Base-by-base conservation (phyloP, 306 rosid species). In the Prosopis cineraria region DNA sequence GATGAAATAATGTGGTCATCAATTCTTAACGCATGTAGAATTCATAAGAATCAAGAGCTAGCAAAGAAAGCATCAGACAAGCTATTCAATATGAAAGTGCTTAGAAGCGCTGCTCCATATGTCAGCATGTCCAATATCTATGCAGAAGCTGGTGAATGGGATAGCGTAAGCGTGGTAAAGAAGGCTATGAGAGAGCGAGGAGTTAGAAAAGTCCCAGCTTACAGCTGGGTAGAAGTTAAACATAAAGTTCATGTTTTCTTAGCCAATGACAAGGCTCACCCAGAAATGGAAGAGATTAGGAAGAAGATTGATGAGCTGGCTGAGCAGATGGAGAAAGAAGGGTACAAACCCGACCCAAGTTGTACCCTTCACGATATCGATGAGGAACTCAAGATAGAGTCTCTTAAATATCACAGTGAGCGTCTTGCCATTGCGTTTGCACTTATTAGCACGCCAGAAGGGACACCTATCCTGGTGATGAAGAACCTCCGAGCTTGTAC, bases 351-450 rank as follows among this genome's bases (percentile, higher is more conserved):
- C 7, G 98, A 95, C 84, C 74, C 89, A 27, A 85, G 90, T 53
- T 92, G 98, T 84, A 85, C 91, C 78, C 95, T 91, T 72, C 98
- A 87, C 81, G 75, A 95, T 29, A 91, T 82, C 70, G 92, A 88
- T 3, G 91, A 92, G 85, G 86, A 87, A 73, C 77, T 81, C 63
- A 92, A 86, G 76, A 71, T 84, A 22, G 93, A 92, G 78, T 95
- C 97, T 30, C 92, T 95, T 6, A 88, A 86, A 80, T 89, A 87
- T 86, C 98, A 89, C 81, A 92, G 97, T 24, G 97, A 92, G 82
- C 90, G 98, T 72, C 87, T 95, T 80, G 97, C 98, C 43, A 95
- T 95, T 81, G 98, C 97, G 7, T 95, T 84, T 87, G 97, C 93
- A 20, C 83, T 92, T 37, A 85, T 91, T 70, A 88, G 87, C 76